Evolutionary conservation across 495 filamentous ascomycete genomes (phyloP).

Genomic region (Aspergillus incahuasiensis): DNA sequence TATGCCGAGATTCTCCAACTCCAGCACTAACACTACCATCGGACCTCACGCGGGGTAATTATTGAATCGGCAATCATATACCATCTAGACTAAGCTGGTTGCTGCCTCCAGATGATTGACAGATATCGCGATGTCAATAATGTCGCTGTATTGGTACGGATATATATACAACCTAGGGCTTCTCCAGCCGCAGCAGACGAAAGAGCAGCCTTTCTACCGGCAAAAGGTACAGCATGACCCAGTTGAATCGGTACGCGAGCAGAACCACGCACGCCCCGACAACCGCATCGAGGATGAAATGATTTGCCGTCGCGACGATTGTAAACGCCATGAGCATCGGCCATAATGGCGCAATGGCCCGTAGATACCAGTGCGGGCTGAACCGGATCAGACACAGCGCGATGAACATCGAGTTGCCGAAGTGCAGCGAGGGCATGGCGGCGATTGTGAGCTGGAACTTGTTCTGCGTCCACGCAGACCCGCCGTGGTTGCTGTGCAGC

Average conservation of each 20-base stretch:
- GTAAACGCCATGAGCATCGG: slow-evolving; percentile 55
- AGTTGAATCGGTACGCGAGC: slow-evolving; percentile 46
- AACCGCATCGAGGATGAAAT: slow-evolving; percentile 57
- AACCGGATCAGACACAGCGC: slow-evolving; percentile 50
- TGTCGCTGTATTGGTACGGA: background rate
- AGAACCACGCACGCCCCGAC: slow-evolving; percentile 46
- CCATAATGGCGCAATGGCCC: slow-evolving; percentile 48
- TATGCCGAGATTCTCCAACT: background rate
- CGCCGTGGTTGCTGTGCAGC: slow-evolving; percentile 50
- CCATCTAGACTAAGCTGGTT: background rate
- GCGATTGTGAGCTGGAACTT: slow-evolving; percentile 52
- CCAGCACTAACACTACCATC: background rate
- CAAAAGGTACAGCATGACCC: slow-evolving; percentile 11
- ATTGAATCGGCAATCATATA: background rate
- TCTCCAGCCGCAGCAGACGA: slow-evolving; percentile 12
- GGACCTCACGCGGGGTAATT: background rate
- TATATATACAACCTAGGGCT: slow-evolving; percentile 8
- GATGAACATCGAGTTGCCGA: slow-evolving; percentile 55
- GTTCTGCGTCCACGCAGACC: slow-evolving; percentile 56
- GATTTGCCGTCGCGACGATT: slow-evolving; percentile 63
- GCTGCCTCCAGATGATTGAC: background rate
- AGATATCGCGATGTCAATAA: background rate
- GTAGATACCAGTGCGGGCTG: slow-evolving; percentile 35
- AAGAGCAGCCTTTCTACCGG: slow-evolving; percentile 11
- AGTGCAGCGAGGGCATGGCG: slow-evolving; percentile 57